Evolutionary conservation across 495 filamentous ascomycete genomes (phyloP).

Genomic region (Hypoxylon perforatum): DNA sequence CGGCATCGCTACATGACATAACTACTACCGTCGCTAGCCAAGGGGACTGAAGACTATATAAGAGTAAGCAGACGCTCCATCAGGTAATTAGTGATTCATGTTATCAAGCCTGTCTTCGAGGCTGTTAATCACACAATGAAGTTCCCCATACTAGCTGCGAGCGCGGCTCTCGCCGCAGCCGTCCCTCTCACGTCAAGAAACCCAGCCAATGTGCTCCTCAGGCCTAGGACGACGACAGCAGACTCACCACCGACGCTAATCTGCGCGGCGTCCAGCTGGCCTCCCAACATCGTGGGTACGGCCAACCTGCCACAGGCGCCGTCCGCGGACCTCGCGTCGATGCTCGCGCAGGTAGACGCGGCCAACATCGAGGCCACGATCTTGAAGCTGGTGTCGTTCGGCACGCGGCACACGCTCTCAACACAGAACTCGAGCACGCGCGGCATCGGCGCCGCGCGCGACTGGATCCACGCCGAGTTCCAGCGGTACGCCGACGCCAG

Average conservation of each 20-base stretch:
- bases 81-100: background rate
- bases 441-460: constrained; percentile 65
- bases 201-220: constrained; percentile 29
- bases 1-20: constrained; percentile 13
- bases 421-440: constrained; percentile 55
- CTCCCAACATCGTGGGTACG: constrained; percentile 43
- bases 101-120: background rate
- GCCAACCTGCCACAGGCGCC: constrained; percentile 57
- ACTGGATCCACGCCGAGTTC: constrained; percentile 63
- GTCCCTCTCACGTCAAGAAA: constrained; percentile 31
- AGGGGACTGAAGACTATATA: background rate
- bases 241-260: constrained; percentile 16
- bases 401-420: constrained; percentile 64
- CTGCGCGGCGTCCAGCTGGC: constrained; percentile 45
- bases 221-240: background rate
- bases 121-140: constrained; percentile 11
- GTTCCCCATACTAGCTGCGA: constrained; percentile 1
- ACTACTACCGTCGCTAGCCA: background rate
- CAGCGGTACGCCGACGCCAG: constrained; percentile 49
- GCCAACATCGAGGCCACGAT: constrained; percentile 57
- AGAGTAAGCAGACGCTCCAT: background rate
- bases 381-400: constrained; percentile 60
- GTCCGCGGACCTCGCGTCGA: constrained; percentile 53
- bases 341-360: constrained; percentile 56
- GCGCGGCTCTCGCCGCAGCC: constrained; percentile 22